Percentiles rank a stretch among this genome's conserved stretches.
phyloP scores from a whole-genome alignment of 1,284 basidiomycete species.

The Microbotryomycetes sp. region DNA sequence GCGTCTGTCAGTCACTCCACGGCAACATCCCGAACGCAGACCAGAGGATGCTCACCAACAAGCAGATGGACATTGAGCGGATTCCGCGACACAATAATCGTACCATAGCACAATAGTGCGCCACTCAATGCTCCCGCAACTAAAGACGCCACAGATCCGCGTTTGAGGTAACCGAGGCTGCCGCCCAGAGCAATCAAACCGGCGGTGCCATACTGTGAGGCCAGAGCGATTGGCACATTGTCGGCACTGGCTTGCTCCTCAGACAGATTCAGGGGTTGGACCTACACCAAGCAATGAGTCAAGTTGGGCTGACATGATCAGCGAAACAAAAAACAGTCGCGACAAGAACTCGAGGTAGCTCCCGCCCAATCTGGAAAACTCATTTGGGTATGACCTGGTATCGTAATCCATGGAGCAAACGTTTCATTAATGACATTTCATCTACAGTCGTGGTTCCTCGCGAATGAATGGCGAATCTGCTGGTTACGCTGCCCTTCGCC shows the following conservation, averaged over 20 bases:
- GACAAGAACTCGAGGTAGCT: too few species aligned
- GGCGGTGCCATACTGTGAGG: conserved; percentile 2
- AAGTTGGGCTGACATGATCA: too few species aligned
- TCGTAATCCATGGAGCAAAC: too few species aligned
- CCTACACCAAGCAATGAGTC: too few species aligned
- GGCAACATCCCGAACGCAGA: background rate
- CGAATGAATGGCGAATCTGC: too few species aligned
- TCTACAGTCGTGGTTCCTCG: too few species aligned
- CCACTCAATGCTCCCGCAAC: conserved; percentile 16
- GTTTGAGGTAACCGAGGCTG: conserved; percentile 18
- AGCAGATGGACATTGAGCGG: conserved; percentile 5
- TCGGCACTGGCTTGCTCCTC: background rate
- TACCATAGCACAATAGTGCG: conserved; percentile 9
- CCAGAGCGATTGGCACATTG: background rate
- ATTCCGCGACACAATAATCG: background rate
- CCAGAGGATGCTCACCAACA: conserved; percentile 1
- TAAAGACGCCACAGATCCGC: conserved; percentile 12
- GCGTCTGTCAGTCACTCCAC: background rate
- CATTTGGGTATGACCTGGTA: too few species aligned
- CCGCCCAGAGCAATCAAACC: conserved; percentile 23
- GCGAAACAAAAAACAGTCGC: too few species aligned
- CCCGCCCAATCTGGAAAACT: too few species aligned
- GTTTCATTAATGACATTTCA: too few species aligned
- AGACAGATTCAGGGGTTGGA: background rate
- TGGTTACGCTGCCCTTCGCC: too few species aligned